These are phyloP conservation scores for Pistacia integerrima DNA, from an alignment of 345 rosid species.

Conservation along the genomic window DNA sequence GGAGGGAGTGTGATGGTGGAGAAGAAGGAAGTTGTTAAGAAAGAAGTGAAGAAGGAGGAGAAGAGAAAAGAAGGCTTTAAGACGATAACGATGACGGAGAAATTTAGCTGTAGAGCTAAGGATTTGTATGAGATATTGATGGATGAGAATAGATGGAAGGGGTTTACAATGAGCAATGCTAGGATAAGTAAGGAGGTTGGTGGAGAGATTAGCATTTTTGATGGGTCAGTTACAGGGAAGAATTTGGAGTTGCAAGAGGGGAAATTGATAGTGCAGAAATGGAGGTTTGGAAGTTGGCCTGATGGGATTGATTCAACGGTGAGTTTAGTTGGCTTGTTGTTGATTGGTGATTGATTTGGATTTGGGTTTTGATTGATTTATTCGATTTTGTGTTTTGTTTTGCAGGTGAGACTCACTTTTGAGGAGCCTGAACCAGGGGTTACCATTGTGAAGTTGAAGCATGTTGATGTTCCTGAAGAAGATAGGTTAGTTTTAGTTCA, in stretches of 20 bases:
- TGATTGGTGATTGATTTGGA: not conserved
- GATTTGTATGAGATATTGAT: constrained; percentile 88
- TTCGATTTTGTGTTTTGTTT: constrained; percentile 8
- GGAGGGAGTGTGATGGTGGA: not conserved
- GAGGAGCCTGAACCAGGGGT: constrained; percentile 87
- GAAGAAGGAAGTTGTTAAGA: constrained; percentile 37
- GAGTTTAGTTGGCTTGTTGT: constrained; percentile 14
- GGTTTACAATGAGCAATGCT: constrained; percentile 93
- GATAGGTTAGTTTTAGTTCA: constrained; percentile 60
- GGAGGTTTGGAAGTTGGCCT: constrained; percentile 99
- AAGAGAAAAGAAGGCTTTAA: constrained; percentile 63
- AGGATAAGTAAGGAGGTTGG: constrained; percentile 84
- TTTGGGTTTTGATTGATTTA: constrained; percentile 15
- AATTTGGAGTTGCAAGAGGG: constrained; percentile 85
- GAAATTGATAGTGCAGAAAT: constrained; percentile 84
- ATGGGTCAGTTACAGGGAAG: constrained; percentile 85
- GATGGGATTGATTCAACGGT: constrained; percentile 88
- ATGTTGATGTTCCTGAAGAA: constrained; percentile 87
- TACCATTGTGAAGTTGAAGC: constrained; percentile 71
- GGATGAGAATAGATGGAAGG: constrained; percentile 98
- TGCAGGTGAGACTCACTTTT: constrained; percentile 72
- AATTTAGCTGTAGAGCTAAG: constrained; percentile 78
- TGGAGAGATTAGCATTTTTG: constrained; percentile 78
- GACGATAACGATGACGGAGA: constrained; percentile 78
- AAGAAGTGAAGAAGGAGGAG: constrained; percentile 44